Conservation (phyloP, 1,284 basidiomycete species). For the Neonothopanus nambi region DNA sequence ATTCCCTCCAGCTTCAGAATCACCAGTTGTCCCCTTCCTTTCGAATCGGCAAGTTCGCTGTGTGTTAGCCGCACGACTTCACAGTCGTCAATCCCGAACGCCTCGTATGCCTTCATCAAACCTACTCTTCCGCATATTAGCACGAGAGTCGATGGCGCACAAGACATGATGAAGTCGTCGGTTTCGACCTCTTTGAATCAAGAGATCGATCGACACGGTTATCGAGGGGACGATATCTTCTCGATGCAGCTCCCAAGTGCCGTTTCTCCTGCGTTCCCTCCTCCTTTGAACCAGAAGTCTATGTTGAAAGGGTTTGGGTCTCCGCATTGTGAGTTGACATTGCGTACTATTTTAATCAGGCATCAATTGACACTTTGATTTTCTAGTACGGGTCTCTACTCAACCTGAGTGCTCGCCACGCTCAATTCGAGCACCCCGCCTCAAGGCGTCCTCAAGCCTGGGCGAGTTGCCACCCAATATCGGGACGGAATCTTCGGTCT, state of each 20-base stretch:
- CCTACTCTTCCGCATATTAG: background rate
- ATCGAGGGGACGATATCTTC: background rate
- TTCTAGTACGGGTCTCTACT: background rate
- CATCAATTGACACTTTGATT: background rate
- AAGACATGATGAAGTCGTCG: background rate
- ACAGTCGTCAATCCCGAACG: no score
- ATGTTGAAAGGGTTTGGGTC: no score
- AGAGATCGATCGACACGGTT: background rate
- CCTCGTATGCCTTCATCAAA: no score
- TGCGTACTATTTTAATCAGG: no score
- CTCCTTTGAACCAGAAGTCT: background rate
- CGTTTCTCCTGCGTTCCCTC: background rate
- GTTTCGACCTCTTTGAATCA: conserved; percentile 3
- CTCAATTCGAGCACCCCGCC: no score
- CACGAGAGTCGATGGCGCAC: background rate
- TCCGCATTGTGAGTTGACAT: no score
- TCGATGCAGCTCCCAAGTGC: background rate
- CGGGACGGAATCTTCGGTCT: background rate
- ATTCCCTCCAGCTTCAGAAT: background rate
- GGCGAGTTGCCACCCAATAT: no score
- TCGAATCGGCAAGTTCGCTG: no score
- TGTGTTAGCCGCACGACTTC: no score
- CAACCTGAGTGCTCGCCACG: no score
- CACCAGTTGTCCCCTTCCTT: background rate
- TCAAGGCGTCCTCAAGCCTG: no score